Evolutionary conservation across 805 yeast genomes (phyloP), one percentile per base, ranked within the genome.

Genomic region (Candida corydali): DNA sequence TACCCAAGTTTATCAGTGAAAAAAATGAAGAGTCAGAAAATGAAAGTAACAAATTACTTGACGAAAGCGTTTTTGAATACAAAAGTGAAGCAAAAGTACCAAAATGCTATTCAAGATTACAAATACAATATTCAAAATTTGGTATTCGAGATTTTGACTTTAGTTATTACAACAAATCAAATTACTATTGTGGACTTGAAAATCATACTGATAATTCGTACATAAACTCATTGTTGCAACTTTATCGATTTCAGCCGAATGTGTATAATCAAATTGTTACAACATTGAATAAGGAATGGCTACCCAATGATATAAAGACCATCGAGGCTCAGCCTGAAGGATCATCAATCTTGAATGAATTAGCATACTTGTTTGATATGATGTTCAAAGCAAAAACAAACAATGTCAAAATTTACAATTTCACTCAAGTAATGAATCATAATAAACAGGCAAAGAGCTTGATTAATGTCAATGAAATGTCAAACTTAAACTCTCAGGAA

Each of bases 111-210:
- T 67, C 79, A 27, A 77, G 80, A 47, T 65, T 86, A 31, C 84
- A 82, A 41, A 85, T 91, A 37, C 74, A 82, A 28, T 91, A 89
- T 57, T 84, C 94, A 39, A 81, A 77, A 49, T 91, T 87, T 58
- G 98, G 98, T 18, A 88, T 93, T 20, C 87, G 83, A 47, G 96
- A 88, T 57, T 93, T 93, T 61, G 96, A 91, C 61, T 91, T 93
- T 55, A 80, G 76, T 37, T 82, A 80, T 49, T 91, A 83, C 65
- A 91, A 91, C 54, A 69, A 70, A 26, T 84, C 97, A 0, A 43
- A 52, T 1, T 81, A 68, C 38, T 55, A 45, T 34, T 77, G 97
- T 2, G 97, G 98, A 0, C 66, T 91, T n/a, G 98, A 93, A 56
- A 82, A 88, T 8, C 93, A 88, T 51, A 72, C 83, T 8, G 86